Evolutionary conservation across 208 protist species (phyloP).

Genomic region (Angomonas desouzai): DNA sequence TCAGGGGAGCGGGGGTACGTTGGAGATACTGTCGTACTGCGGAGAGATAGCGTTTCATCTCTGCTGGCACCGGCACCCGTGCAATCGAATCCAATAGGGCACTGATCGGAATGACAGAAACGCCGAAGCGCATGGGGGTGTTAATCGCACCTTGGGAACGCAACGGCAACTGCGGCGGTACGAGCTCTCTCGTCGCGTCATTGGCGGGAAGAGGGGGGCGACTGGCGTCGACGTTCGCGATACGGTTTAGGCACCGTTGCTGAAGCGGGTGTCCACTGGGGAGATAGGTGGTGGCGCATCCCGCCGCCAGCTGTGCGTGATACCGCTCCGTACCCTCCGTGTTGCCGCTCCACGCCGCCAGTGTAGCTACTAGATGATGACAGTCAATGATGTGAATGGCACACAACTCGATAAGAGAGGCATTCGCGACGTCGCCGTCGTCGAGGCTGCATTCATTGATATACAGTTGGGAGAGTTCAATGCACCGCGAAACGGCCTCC

Average conservation of each 20-base stretch:
- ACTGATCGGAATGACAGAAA: conserved; percentile 10
- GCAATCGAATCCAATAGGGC: conserved; percentile 6
- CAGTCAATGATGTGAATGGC: conserved; percentile 62
- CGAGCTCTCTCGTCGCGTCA: conserved; percentile 5
- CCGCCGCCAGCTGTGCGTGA: conserved; percentile 68
- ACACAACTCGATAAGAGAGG: conserved; percentile 21
- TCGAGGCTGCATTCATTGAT: conserved; percentile 15
- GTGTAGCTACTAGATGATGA: conserved; percentile 68
- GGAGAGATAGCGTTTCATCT: conserved; percentile 9
- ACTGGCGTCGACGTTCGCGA: not conserved
- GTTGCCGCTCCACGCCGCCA: conserved; percentile 60
- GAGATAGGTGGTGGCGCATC: conserved; percentile 61
- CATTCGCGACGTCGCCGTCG: conserved; percentile 15
- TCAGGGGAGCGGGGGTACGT: not conserved
- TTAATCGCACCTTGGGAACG: not conserved
- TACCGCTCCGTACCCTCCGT: conserved; percentile 43
- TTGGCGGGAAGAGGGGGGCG: not conserved
- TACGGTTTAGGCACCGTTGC: not conserved
- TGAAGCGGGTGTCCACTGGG: conserved; percentile 3
- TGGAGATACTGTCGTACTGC: not conserved
- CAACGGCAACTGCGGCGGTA: conserved; percentile 10
- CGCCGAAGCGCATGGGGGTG: not conserved
- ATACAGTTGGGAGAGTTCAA: conserved; percentile 54
- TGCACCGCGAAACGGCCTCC: conserved; percentile 69
- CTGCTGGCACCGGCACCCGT: not conserved